These are phyloP conservation scores for Escallonia rubra DNA, from an alignment of 129 eudicot genomes.

Conservation along the genomic window DNA sequence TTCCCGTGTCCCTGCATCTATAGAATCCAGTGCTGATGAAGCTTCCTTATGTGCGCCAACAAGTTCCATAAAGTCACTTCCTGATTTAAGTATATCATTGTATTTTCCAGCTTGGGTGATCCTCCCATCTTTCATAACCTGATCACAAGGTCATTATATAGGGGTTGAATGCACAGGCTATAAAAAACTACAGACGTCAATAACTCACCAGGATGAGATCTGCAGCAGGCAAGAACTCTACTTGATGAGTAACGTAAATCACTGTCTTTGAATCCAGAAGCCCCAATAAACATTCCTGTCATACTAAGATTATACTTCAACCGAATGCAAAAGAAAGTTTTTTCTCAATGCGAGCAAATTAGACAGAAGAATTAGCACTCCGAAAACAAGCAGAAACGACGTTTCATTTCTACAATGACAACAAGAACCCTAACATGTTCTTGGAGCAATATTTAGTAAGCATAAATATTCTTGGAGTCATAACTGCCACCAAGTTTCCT, in stretches of 20 bases:
- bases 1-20: constrained; percentile 8
- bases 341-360: too few relatives aligned
- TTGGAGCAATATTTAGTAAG: too few relatives aligned
- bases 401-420: too few relatives aligned
- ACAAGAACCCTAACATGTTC: too few relatives aligned
- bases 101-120: constrained; percentile 81
- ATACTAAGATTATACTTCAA: not conserved
- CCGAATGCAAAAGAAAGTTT: not conserved
- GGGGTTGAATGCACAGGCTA: not conserved
- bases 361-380: too few relatives aligned
- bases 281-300: constrained; percentile 70
- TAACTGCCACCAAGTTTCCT: too few relatives aligned
- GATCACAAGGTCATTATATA: not conserved
- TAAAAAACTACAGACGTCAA: not conserved
- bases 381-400: too few relatives aligned
- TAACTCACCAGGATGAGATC: constrained; percentile 73
- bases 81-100: constrained; percentile 49
- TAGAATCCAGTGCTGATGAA: constrained; percentile 46
- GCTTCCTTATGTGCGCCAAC: constrained; percentile 89
- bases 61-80: constrained; percentile 69
- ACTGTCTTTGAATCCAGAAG: constrained; percentile 64
- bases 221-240: constrained; percentile 76
- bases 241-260: constrained; percentile 83
- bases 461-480: too few relatives aligned
- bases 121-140: constrained; percentile 86